phyloP scores from a whole-genome alignment of 2,329 filamentous ascomycete species.

The Emergomyces africanus region DNA sequence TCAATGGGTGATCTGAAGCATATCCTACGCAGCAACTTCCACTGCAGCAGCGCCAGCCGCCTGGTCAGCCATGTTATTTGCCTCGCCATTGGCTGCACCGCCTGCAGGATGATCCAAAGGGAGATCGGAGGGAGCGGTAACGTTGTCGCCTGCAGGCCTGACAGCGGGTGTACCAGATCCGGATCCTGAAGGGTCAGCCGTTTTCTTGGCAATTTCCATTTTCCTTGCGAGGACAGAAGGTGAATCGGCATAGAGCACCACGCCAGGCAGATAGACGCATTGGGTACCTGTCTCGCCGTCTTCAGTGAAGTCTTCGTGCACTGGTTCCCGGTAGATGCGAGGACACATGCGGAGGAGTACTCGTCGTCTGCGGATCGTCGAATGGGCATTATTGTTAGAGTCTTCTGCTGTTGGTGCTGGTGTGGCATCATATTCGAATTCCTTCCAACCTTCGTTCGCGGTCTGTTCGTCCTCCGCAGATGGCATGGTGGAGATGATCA shows the following conservation, averaged over 20 bases:
- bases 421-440: constrained; percentile 16
- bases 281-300: constrained; percentile 31
- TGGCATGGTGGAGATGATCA: constrained; percentile 41
- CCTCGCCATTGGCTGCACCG: not conserved
- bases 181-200: constrained; percentile 1
- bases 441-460: constrained; percentile 25
- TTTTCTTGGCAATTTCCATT: constrained; percentile 27
- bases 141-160: not conserved
- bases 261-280: constrained; percentile 38
- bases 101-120: not conserved
- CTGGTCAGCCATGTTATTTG: not conserved
- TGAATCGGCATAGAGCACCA: constrained; percentile 39
- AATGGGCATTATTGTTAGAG: not conserved
- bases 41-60: not conserved
- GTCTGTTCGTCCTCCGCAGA: constrained; percentile 23
- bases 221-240: constrained; percentile 27
- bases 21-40: not conserved
- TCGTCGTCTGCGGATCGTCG: constrained; percentile 18
- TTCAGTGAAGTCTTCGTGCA: constrained; percentile 34
- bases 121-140: not conserved
- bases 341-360: constrained; percentile 41
- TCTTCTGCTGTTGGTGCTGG: constrained; percentile 1
- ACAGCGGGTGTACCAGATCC: constrained; percentile 2
- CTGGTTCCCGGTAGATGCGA: constrained; percentile 39
- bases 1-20: not conserved